Percentiles rank a stretch among this genome's conserved stretches.
Evolutionary conservation across 164 flowering plant genomes (phyloP).

Genomic region (Stephania japonica): DNA sequence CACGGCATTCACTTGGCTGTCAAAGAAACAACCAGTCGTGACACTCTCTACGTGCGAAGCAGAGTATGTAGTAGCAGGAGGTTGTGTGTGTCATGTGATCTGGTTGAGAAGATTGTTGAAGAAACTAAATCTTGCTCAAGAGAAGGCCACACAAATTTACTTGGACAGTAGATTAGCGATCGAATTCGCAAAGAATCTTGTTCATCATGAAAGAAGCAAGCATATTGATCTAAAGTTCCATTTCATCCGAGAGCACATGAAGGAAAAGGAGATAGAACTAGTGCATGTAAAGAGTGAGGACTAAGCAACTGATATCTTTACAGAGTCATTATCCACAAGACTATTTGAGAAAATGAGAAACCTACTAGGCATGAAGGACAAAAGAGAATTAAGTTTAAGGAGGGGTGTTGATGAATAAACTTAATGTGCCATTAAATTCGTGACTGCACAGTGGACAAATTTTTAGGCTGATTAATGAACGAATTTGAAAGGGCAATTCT

Average conservation of each 20-base stretch:
- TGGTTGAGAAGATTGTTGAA: background rate
- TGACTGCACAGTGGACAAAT: too few species aligned
- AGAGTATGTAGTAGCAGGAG: background rate
- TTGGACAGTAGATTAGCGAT: background rate
- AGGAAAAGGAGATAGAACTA: background rate
- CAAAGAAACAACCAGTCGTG: background rate
- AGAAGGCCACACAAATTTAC: background rate
- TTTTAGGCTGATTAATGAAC: too few species aligned
- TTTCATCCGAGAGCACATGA: background rate
- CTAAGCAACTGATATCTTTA: background rate
- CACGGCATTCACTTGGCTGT: background rate
- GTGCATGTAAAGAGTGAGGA: background rate
- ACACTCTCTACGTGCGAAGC: background rate
- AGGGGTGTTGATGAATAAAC: too few species aligned
- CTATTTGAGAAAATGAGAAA: too few species aligned
- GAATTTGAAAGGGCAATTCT: too few species aligned
- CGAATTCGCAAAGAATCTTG: background rate
- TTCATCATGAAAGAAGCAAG: background rate
- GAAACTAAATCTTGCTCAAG: background rate
- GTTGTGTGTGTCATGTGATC: background rate
- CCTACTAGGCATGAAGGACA: too few species aligned
- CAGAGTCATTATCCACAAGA: too few species aligned
- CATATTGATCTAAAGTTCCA: background rate
- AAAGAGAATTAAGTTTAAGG: too few species aligned
- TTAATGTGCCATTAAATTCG: too few species aligned